Evolutionary conservation across 139 green algal species (phyloP).

Genomic region (Eudorina sp.): DNA sequence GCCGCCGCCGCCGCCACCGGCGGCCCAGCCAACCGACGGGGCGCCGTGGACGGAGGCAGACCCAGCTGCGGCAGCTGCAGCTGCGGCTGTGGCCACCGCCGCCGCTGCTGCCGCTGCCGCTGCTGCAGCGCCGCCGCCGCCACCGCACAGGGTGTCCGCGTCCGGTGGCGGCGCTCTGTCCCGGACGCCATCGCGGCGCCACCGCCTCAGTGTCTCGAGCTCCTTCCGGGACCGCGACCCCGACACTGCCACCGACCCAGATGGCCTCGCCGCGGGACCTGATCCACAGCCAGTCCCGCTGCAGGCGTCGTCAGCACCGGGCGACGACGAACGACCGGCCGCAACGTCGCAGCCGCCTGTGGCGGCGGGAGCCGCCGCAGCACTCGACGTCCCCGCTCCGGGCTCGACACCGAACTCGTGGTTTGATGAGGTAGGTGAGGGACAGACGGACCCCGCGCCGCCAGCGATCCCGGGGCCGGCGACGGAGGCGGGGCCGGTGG

Average conservation of each 20-base stretch:
- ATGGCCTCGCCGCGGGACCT: not conserved
- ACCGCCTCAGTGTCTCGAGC: conserved; percentile 21
- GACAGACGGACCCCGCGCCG: too few species aligned
- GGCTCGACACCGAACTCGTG: too few species aligned
- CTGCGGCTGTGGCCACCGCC: not conserved
- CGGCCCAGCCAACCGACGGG: not conserved
- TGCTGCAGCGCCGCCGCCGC: not conserved
- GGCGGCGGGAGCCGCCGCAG: too few species aligned
- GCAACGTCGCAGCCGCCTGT: too few species aligned
- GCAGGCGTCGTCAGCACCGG: too few species aligned
- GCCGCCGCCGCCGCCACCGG: not conserved
- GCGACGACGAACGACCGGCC: too few species aligned
- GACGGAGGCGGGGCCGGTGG: not conserved
- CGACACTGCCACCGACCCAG: not conserved
- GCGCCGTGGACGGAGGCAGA: not conserved
- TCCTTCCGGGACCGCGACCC: not conserved
- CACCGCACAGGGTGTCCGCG: not conserved
- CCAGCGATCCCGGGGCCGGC: not conserved
- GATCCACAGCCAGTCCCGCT: not conserved
- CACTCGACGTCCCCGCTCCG: too few species aligned
- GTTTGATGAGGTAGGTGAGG: too few species aligned
- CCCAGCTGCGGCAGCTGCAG: not conserved
- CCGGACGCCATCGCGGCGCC: not conserved
- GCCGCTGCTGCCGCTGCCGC: not conserved
- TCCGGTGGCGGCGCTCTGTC: not conserved